Evolutionary conservation across 305 asterid species (phyloP), one percentile per base, ranked within the genome.

Genomic region (Fraxinus paxiana): DNA sequence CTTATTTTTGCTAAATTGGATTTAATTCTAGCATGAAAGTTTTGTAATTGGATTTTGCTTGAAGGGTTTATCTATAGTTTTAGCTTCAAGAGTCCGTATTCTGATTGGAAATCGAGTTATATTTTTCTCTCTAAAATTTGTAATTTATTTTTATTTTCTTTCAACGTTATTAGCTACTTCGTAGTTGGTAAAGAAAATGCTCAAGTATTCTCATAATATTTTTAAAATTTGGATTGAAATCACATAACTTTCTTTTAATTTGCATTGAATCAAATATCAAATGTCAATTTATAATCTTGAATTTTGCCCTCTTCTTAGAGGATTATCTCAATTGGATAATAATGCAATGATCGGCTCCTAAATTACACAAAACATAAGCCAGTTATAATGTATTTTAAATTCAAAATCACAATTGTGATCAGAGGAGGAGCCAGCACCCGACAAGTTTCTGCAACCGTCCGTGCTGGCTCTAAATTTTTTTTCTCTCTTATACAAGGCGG

Each of bases 341-440:
- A 56, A 82, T 75, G 76, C 56, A 13, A 46, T 46, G 82, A 82
- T 88, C 2, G n/a, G 20, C 24, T 51, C 61, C 9, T 51, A 15
- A 48, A 48, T 15, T 15, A 48, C 59, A 15, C 20, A 48, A 15
- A 48, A 48, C 61, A 48, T 4, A 48, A 15, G 8, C 15, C 5
- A n/a, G n/a, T 48, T 48, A 15, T 48, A 48, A 48, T 15, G 2
- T n/a, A 48, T 4, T 48, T 48, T 48, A 48, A n/a, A 48, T 48
- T 48, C 20, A 48, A 15, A 15, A 48, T 6, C 15, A 46, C 3
- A 46, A 46, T 15, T 46, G 1, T 15, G 59, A 15, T 15, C 7
- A 6, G 6, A 9, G 41, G 41, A 6, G 41, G 41, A 35, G 8
- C 8, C 38, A 34, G 0, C 38, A 34, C 38, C 8, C 38, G 10